Base-by-base conservation (phyloP, 2,329 filamentous ascomycete species). In the Aspergillus sp. region DNA sequence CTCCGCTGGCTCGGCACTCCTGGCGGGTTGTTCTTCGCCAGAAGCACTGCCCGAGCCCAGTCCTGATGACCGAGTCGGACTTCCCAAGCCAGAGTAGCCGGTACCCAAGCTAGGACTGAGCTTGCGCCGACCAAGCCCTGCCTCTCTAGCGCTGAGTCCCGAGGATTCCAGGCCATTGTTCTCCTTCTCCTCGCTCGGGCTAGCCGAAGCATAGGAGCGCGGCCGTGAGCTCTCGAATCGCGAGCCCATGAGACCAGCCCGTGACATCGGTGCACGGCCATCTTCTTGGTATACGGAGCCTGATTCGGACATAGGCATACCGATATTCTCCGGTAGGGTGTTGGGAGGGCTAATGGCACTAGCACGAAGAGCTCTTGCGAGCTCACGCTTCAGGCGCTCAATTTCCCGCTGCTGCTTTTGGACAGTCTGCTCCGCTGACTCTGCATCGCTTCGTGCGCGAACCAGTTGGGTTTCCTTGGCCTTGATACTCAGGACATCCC, bases 391-490 rank as follows among this genome's bases (percentile, higher is more conserved):
- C 62, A 99, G 82, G 56, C 95, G 87, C 67, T 99, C 95, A 50
- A 97, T 89, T 78, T 99, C 95, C 57, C 93, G 87, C 63, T 90
- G 85, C 56, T 97, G 85, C 59, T 91, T 89, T 63, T 95, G 91
- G 55, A 95, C 92, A 60, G 88, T 89, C 69, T 92, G 89, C 73
- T 97, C 92, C 0, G 93, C 91, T 0, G 91, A 88, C 74, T 98
- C 94, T 32, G 90, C 91, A 71, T 99, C 95, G 66, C 91, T 92
- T 57, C 93, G 86, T 10, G 95, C 93, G 48, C 95, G 89, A 9
- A 98, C 94, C 5, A 99, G 85, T 70, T 99, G 95, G 3, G 95
- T 98, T 76, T 99, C 95, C 78, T 99, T 99, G 13, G 95, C 95
- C 76, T 98, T 98, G 79, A 99, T 96, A 68, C 92, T 95, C 45